phyloP scores from a whole-genome alignment of 2,329 filamentous ascomycete species.

The Cladosporium sp. region DNA sequence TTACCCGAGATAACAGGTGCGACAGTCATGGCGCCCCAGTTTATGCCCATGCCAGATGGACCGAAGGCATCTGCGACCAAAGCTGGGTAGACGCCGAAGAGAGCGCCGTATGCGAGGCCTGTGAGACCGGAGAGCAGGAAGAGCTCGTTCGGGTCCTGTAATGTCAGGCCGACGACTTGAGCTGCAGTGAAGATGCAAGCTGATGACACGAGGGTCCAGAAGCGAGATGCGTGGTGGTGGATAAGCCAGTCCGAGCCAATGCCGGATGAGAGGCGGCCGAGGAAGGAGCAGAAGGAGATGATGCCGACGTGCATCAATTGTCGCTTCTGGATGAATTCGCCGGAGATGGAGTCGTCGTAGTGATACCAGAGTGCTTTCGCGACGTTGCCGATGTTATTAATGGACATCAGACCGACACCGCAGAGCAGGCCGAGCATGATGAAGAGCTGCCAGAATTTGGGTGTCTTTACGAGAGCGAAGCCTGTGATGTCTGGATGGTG shows the following conservation, averaged over 20 bases:
- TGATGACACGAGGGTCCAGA: slow-evolving; percentile 85
- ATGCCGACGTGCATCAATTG: slow-evolving; percentile 94
- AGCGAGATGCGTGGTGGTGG: slow-evolving; percentile 72
- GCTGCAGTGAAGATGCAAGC: slow-evolving; percentile 73
- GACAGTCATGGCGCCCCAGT: slow-evolving; percentile 94
- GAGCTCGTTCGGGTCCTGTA: slow-evolving; percentile 73
- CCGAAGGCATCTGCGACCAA: slow-evolving; percentile 85
- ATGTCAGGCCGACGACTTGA: slow-evolving; percentile 69
- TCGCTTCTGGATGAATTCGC: slow-evolving; percentile 70
- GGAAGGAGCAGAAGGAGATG: slow-evolving; percentile 82
- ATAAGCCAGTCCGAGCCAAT: slow-evolving; percentile 89
- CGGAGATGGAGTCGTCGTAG: slow-evolving; percentile 68
- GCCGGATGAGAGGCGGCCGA: slow-evolving; percentile 68
- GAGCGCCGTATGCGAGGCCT: slow-evolving; percentile 84
- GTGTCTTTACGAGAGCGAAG: slow-evolving; percentile 62
- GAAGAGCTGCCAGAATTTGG: slow-evolving; percentile 91
- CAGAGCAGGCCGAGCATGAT: slow-evolving; percentile 83
- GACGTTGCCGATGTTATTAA: slow-evolving; percentile 96
- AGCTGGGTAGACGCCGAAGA: slow-evolving; percentile 91
- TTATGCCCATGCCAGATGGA: slow-evolving; percentile 81
- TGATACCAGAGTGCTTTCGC: slow-evolving; percentile 80
- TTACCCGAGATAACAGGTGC: slow-evolving; percentile 85
- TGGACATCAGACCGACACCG: slow-evolving; percentile 95
- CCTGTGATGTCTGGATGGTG: slow-evolving; percentile 90
- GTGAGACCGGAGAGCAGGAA: slow-evolving; percentile 76